Percentiles rank a stretch among this genome's conserved stretches.
Evolutionary conservation across 140 eudicot genomes (phyloP).

Genomic region (Ambrosia hybrid): DNA sequence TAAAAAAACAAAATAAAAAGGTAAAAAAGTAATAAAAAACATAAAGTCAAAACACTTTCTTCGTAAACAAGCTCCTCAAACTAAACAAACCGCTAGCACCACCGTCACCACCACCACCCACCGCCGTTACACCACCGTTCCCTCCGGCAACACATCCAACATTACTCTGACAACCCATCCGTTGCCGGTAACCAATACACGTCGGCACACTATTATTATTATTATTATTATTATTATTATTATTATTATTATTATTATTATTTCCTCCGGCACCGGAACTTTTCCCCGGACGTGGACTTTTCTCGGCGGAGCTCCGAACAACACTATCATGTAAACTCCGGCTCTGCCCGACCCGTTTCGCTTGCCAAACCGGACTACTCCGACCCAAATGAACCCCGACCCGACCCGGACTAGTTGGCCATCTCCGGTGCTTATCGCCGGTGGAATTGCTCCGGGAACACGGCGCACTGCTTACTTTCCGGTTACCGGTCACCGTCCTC

Average conservation of each 20-base stretch:
- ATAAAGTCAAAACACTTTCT: slow-evolving; percentile 55
- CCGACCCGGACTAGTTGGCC: slow-evolving; percentile 66
- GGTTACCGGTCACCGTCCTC: slow-evolving; percentile 33
- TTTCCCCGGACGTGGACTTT: slow-evolving; percentile 35
- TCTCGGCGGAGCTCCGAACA: slow-evolving; percentile 23
- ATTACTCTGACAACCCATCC: slow-evolving; percentile 40
- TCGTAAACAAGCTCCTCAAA: slow-evolving; percentile 50
- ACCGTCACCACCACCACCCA: slow-evolving; percentile 32
- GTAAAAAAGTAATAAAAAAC: neutral
- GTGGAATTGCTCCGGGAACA: slow-evolving; percentile 85
- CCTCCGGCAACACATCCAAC: slow-evolving; percentile 21
- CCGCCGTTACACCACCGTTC: slow-evolving; percentile 21
- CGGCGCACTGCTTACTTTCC: slow-evolving; percentile 89
- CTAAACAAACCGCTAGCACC: slow-evolving; percentile 45
- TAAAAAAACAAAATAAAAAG: neutral
- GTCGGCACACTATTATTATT: slow-evolving; percentile 43
- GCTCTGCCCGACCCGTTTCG: slow-evolving; percentile 41
- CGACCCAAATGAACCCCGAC: slow-evolving; percentile 74
- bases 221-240: too few species aligned
- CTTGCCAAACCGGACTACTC: slow-evolving; percentile 74
- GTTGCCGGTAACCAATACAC: slow-evolving; percentile 45
- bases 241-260: slow-evolving; percentile 12
- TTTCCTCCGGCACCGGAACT: slow-evolving; percentile 12
- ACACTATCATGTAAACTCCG: slow-evolving; percentile 32
- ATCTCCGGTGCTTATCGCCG: slow-evolving; percentile 64